These are phyloP conservation scores for Annulohypoxylon nitens DNA, from an alignment of 495 filamentous ascomycete genomes.

Conservation along the genomic window DNA sequence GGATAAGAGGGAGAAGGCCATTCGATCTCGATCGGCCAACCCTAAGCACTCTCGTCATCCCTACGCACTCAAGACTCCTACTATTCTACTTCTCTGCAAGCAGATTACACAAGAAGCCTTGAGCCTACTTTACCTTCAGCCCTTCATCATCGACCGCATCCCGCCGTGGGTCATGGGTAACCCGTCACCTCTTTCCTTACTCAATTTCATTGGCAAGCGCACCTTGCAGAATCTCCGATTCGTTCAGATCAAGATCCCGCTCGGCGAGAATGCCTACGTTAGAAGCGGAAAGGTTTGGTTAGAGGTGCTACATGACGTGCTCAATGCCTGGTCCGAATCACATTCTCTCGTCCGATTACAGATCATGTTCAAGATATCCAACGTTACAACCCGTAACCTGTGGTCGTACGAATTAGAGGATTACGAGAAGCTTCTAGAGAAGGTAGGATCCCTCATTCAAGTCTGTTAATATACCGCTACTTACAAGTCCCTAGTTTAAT, in stretches of 20 bases:
- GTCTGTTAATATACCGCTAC: background rate
- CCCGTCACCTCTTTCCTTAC: constrained; percentile 43
- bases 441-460: constrained; percentile 17
- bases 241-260: constrained; percentile 51
- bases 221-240: constrained; percentile 52
- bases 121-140: constrained; percentile 38
- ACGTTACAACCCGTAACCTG: constrained; percentile 34
- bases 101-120: constrained; percentile 53
- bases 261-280: constrained; percentile 46
- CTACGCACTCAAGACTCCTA: constrained; percentile 46
- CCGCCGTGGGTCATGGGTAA: constrained; percentile 54
- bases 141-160: constrained; percentile 54
- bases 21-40: constrained; percentile 21
- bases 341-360: constrained; percentile 50
- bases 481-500: constrained; percentile 34
- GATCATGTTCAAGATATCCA: constrained; percentile 49
- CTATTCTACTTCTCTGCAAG: constrained; percentile 55
- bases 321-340: constrained; percentile 43
- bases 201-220: constrained; percentile 46
- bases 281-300: constrained; percentile 52
- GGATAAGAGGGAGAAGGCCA: constrained; percentile 47
- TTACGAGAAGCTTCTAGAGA: constrained; percentile 40
- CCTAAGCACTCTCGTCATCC: constrained; percentile 29
- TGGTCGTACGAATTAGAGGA: constrained; percentile 47
- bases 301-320: constrained; percentile 38